Conservation (phyloP, 2,329 filamentous ascomycete species). For the Plenodomus tracheiphilus region DNA sequence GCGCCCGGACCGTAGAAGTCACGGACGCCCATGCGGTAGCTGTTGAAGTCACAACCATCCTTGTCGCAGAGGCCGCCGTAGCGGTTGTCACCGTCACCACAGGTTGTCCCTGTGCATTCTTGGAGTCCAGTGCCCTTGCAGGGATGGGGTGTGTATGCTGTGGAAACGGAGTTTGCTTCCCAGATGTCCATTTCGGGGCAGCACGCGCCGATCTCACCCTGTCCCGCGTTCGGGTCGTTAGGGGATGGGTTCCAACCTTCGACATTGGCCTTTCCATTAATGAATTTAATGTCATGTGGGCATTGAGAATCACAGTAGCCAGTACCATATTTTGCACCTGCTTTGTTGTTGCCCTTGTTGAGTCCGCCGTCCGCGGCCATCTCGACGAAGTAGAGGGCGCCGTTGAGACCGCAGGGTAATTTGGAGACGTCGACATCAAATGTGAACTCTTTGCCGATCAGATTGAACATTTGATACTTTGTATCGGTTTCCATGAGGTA, state of each 20-base stretch:
- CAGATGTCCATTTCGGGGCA: constrained; percentile 72
- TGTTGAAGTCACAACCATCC: constrained; percentile 66
- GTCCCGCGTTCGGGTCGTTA: constrained; percentile 59
- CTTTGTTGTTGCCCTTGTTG: constrained; percentile 54
- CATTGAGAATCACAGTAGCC: constrained; percentile 51
- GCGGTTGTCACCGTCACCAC: constrained; percentile 52
- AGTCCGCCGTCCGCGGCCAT: constrained; percentile 63
- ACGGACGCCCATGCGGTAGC: constrained; percentile 66
- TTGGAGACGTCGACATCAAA: constrained; percentile 58
- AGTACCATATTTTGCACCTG: constrained; percentile 62
- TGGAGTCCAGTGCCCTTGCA: constrained; percentile 57
- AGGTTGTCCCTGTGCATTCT: constrained; percentile 54
- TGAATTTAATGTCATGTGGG: constrained; percentile 57
- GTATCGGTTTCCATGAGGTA: constrained; percentile 48
- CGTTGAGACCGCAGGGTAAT: constrained; percentile 71
- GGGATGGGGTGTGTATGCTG: constrained; percentile 67
- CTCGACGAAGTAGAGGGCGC: constrained; percentile 55
- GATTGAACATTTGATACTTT: constrained; percentile 49
- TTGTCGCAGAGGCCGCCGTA: constrained; percentile 68
- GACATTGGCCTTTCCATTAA: constrained; percentile 58
- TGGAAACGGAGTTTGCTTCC: constrained; percentile 69
- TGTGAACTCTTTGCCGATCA: constrained; percentile 48
- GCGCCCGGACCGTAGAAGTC: constrained; percentile 64
- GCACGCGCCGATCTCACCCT: constrained; percentile 62
- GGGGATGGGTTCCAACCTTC: constrained; percentile 56